Percentiles rank a stretch among this genome's conserved stretches.
Evolutionary conservation across 805 yeast genomes (phyloP).

Genomic region (Candida namnaoensis): DNA sequence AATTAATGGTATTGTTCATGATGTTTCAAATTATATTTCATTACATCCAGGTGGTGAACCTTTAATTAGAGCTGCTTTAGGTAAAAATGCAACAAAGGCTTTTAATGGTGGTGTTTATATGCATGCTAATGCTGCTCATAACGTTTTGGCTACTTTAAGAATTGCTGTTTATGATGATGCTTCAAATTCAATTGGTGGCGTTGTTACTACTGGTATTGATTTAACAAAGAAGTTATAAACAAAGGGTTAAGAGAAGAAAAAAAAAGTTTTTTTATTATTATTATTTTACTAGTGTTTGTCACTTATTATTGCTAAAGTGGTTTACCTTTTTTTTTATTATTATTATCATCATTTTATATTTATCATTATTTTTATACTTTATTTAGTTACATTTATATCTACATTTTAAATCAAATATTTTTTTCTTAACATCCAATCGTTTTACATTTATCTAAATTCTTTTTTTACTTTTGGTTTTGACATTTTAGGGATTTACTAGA

Average conservation of each 20-base stretch:
- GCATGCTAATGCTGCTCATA: conserved; percentile 82
- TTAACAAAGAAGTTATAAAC: not conserved
- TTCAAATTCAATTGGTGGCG: not conserved
- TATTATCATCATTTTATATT: too few species aligned
- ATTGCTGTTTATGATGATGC: conserved; percentile 42
- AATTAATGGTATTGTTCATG: conserved; percentile 74
- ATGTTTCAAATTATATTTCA: conserved; percentile 55
- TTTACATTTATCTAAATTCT: too few species aligned
- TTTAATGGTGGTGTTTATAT: conserved; percentile 83
- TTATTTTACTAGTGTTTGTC: too few species aligned
- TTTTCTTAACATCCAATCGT: too few species aligned
- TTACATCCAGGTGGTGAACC: conserved; percentile 87
- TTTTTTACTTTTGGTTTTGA: too few species aligned
- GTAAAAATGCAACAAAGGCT: conserved; percentile 78
- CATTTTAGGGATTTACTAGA: too few species aligned
- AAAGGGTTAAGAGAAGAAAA: not conserved
- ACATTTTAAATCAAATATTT: too few species aligned
- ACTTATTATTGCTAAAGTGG: too few species aligned
- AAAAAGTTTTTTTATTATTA: too few species aligned
- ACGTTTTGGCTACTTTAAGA: conserved; percentile 74
- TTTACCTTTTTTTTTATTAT: too few species aligned
- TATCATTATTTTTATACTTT: too few species aligned
- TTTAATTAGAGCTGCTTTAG: conserved; percentile 57
- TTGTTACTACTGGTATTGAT: not conserved
- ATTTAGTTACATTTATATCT: too few species aligned